These are phyloP conservation scores for Picea abies DNA, from an alignment of 83 land plant genomes.

Conservation along the genomic window DNA sequence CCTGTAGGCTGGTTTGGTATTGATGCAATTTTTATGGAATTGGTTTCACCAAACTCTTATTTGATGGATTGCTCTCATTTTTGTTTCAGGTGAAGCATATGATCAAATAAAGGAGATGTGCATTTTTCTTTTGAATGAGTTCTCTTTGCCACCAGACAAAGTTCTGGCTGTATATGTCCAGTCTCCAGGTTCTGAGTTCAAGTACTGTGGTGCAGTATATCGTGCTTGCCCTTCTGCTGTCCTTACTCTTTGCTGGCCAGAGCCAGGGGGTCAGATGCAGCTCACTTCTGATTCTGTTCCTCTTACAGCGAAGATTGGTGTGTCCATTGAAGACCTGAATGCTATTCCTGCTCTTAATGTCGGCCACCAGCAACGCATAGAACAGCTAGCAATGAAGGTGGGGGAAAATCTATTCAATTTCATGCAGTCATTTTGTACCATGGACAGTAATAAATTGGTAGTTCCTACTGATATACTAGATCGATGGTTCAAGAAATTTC, in stretches of 20 bases:
- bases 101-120: constrained; percentile 82
- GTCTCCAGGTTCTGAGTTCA: constrained; percentile 77
- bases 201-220: constrained; percentile 93
- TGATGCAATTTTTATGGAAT: neutral
- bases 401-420: constrained; percentile 97
- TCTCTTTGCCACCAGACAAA: constrained; percentile 85
- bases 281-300: constrained; percentile 43
- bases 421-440: constrained; percentile 95
- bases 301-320: constrained; percentile 55
- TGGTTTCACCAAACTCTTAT: neutral
- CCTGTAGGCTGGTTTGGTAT: no score
- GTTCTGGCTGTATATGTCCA: constrained; percentile 92
- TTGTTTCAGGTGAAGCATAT: constrained; percentile 72
- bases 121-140: constrained; percentile 78
- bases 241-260: constrained; percentile 87
- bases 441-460: constrained; percentile 69
- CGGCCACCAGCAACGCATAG: constrained; percentile 61
- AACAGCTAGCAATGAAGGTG: constrained; percentile 84
- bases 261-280: constrained; percentile 64
- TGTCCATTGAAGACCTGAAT: constrained; percentile 55
- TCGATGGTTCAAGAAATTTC: constrained; percentile 96
- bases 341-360: constrained; percentile 60
- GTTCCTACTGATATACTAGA: constrained; percentile 97
- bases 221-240: constrained; percentile 91
- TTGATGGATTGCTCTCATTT: neutral